These are phyloP conservation scores for Trypanosoma scelopori DNA, from an alignment of 208 protist species.

Conservation along the genomic window DNA sequence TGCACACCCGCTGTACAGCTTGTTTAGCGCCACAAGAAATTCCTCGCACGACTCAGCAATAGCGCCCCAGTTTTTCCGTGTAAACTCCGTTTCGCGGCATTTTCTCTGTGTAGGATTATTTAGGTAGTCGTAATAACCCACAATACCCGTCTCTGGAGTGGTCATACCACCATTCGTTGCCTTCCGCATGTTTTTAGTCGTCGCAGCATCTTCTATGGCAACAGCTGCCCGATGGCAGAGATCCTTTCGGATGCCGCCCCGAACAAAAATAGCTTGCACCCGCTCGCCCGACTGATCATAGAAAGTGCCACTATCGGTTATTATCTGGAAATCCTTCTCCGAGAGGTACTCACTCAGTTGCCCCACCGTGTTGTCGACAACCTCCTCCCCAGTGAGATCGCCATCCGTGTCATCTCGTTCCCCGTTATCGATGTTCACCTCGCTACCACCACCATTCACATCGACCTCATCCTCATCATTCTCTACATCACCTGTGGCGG, in stretches of 20 bases:
- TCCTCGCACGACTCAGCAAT: conserved; percentile 42
- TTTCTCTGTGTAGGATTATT: conserved; percentile 77
- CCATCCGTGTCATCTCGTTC: conserved; percentile 9
- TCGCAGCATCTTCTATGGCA: conserved; percentile 67
- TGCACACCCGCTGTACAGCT: conserved; percentile 67
- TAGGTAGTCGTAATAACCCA: conserved; percentile 91
- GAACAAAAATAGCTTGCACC: conserved; percentile 70
- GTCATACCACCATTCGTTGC: conserved; percentile 67
- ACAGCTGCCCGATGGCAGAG: conserved; percentile 49
- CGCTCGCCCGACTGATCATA: conserved; percentile 56
- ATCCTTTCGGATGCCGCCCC: conserved; percentile 42
- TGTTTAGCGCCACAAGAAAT: conserved; percentile 58
- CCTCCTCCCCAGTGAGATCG: conserved; percentile 66
- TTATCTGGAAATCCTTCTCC: conserved; percentile 61
- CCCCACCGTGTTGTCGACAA: conserved; percentile 49
- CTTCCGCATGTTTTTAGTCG: conserved; percentile 71
- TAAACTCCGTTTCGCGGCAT: conserved; percentile 88
- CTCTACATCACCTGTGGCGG: background rate
- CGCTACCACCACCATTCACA: background rate
- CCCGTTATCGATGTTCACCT: conserved; percentile 1
- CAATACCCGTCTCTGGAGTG: conserved; percentile 87
- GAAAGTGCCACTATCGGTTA: conserved; percentile 52
- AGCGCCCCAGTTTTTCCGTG: conserved; percentile 52
- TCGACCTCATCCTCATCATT: conserved; percentile 1
- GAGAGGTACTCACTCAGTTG: conserved; percentile 49